Conservation (phyloP, 1,284 basidiomycete genomes). For the Filobasidium uniguttulatum region DNA sequence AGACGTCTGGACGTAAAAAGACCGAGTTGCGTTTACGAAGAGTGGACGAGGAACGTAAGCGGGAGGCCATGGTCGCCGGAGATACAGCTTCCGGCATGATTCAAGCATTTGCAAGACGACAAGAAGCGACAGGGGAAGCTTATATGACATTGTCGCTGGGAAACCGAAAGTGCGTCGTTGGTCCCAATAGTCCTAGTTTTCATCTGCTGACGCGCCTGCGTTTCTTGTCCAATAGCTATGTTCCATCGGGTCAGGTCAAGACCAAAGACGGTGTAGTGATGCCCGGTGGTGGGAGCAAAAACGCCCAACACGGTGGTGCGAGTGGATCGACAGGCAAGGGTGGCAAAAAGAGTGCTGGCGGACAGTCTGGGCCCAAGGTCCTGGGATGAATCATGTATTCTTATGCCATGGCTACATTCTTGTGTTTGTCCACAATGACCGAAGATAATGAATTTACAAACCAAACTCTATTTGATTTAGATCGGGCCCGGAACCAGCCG, state of each 20-base stretch:
- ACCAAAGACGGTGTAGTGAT: neutral
- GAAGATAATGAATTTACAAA: too few species aligned
- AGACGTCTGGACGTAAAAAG: constrained; percentile 85
- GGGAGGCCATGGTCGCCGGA: constrained; percentile 74
- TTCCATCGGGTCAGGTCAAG: constrained; percentile 6
- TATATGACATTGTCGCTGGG: constrained; percentile 88
- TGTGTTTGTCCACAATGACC: too few species aligned
- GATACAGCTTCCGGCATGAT: constrained; percentile 90
- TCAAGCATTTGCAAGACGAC: constrained; percentile 72
- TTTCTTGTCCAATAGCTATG: neutral
- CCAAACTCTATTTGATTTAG: too few species aligned
- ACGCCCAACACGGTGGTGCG: too few species aligned
- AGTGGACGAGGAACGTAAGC: constrained; percentile 85
- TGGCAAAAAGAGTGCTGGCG: constrained; percentile 3
- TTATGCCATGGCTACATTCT: too few species aligned
- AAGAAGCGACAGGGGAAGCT: constrained; percentile 82
- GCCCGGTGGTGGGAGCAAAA: constrained; percentile 1
- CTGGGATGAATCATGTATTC: too few species aligned
- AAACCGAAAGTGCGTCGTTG: constrained; percentile 61
- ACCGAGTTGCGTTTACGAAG: constrained; percentile 85
- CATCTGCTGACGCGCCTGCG: neutral
- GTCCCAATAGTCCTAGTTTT: neutral
- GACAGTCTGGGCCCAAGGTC: constrained; percentile 11
- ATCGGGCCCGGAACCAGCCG: too few species aligned
- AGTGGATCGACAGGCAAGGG: neutral